Evolutionary conservation across 805 yeast genomes (phyloP).

Genomic region (Candida awuae): DNA sequence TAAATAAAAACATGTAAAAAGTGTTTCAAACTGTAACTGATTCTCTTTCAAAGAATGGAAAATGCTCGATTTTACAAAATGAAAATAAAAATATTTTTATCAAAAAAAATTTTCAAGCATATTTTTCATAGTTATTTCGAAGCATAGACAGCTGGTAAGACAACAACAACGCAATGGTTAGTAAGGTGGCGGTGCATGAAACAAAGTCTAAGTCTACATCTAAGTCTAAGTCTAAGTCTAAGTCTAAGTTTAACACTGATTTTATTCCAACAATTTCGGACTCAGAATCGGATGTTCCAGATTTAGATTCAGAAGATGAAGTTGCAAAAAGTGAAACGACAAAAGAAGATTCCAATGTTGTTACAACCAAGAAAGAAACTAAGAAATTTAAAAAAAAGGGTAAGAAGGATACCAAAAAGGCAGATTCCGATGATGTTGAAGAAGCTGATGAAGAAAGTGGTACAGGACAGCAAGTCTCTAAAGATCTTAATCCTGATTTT

Average conservation of each 20-base stretch:
- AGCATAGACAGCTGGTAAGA: too few relatives aligned
- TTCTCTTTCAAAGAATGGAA: too few relatives aligned
- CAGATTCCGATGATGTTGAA: conserved; percentile 18
- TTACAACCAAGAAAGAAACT: not conserved
- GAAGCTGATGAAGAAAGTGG: conserved; percentile 28
- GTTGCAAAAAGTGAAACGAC: conserved; percentile 12
- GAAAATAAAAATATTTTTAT: conserved; percentile 1
- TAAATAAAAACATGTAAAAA: too few relatives aligned
- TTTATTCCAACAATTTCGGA: conserved; percentile 71
- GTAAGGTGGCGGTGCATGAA: too few relatives aligned
- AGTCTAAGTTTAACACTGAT: conserved; percentile 30
- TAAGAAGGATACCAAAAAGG: conserved; percentile 25
- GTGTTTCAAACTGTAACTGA: too few relatives aligned
- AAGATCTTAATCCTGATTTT: conserved; percentile 67
- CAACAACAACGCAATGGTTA: too few relatives aligned
- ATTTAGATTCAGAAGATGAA: conserved; percentile 30
- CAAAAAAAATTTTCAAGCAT: not conserved
- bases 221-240: not conserved
- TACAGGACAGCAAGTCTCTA: conserved; percentile 34
- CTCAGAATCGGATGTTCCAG: conserved; percentile 58
- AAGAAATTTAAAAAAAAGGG: conserved; percentile 4
- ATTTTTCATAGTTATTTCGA: too few relatives aligned
- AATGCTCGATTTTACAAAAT: too few relatives aligned
- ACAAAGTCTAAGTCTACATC: too few relatives aligned
- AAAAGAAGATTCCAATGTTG: conserved; percentile 14